phyloP scores from a whole-genome alignment of 2,329 filamentous ascomycete genomes.

The Zarea fungicola region DNA sequence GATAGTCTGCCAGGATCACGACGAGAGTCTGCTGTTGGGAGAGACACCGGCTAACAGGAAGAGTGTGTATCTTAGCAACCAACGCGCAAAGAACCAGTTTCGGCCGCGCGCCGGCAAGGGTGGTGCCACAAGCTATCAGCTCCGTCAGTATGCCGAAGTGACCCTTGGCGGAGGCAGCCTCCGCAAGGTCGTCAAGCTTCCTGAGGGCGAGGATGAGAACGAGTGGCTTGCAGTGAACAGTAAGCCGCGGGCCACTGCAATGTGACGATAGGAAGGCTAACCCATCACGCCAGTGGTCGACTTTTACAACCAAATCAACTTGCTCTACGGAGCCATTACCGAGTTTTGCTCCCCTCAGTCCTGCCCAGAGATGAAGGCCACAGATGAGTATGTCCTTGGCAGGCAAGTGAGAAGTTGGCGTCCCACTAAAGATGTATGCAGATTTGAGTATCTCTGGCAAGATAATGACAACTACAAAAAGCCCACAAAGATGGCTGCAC shows the following conservation, averaged over 20 bases:
- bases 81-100: conserved; percentile 85
- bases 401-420: neutral
- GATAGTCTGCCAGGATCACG: conserved; percentile 1
- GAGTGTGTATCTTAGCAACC: conserved; percentile 55
- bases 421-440: conserved; percentile 31
- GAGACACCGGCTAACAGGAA: conserved; percentile 26
- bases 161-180: conserved; percentile 92
- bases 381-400: conserved; percentile 68
- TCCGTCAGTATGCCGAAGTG: conserved; percentile 96
- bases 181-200: conserved; percentile 92
- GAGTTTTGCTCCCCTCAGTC: conserved; percentile 97
- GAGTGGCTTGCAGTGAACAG: conserved; percentile 98
- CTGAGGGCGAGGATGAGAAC: conserved; percentile 94
- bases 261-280: neutral
- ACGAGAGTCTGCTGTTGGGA: conserved; percentile 7
- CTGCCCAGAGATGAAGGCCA: conserved; percentile 99
- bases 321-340: conserved; percentile 96
- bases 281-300: conserved; percentile 75
- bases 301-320: conserved; percentile 99
- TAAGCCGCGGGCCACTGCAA: conserved; percentile 36
- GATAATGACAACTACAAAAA: conserved; percentile 90
- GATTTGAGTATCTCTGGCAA: conserved; percentile 99
- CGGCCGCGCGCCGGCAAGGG: conserved; percentile 84
- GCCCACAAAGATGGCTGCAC: conserved; percentile 96
- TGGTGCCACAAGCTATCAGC: conserved; percentile 80